Evolutionary conservation across 1,139 yeast genomes (phyloP).

Genomic region (Meyerozyma carpophila): DNA sequence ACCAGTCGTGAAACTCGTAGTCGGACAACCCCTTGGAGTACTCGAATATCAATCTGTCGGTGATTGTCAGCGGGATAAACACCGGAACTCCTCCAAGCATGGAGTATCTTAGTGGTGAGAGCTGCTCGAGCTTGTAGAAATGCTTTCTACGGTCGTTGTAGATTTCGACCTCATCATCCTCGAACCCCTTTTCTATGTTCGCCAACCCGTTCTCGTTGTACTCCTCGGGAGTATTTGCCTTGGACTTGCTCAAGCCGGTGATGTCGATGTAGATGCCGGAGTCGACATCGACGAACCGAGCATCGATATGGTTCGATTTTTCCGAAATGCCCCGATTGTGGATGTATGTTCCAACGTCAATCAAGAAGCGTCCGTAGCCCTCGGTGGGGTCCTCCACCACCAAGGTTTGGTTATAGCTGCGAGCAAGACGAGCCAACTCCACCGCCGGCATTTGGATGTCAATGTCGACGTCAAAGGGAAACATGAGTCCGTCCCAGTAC

Average conservation of each 20-base stretch:
- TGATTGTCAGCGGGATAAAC: constrained; percentile 12
- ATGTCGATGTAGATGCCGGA: constrained; percentile 24
- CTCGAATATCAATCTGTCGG: constrained; percentile 14
- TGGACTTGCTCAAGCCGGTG: constrained; percentile 17
- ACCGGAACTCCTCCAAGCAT: constrained; percentile 17
- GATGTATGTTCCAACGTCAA: constrained; percentile 21
- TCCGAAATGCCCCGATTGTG: constrained; percentile 18
- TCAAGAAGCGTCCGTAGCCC: constrained; percentile 21
- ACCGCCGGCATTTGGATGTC: constrained; percentile 19
- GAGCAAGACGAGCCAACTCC: constrained; percentile 12
- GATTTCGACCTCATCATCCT: constrained; percentile 8
- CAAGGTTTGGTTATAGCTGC: constrained; percentile 15
- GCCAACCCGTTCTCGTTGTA: constrained; percentile 8
- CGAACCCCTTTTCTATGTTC: constrained; percentile 10
- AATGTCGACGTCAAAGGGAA: constrained; percentile 17
- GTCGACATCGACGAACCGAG: constrained; percentile 22
- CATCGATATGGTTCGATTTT: constrained; percentile 20
- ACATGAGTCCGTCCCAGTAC: constrained; percentile 20
- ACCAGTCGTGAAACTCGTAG: constrained; percentile 17
- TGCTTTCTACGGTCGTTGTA: constrained; percentile 20
- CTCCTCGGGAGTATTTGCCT: constrained; percentile 8
- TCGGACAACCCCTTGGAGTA: constrained; percentile 12
- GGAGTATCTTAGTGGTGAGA: constrained; percentile 10
- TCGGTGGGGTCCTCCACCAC: constrained; percentile 20
- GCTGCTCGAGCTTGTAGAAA: constrained; percentile 29